A percentile compares a stretch with the other conserved stretches of the same genome.
These are phyloP conservation scores for Dactylellina haptotyla DNA, from an alignment of 2,329 filamentous ascomycete species.

Conservation along the genomic window DNA sequence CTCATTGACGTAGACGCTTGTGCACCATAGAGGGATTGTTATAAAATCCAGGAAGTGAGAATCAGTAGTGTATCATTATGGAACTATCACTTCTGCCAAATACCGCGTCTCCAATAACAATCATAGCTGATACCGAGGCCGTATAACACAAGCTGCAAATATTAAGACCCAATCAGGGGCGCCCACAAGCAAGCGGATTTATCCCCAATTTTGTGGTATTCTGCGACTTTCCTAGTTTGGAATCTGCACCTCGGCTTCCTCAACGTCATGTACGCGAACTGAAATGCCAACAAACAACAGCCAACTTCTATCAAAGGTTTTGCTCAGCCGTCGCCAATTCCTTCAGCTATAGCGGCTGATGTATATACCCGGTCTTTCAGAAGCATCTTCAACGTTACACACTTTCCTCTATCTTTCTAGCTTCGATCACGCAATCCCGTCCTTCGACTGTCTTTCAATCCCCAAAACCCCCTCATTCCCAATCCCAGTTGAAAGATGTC, in stretches of 20 bases:
- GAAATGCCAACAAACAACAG: background rate
- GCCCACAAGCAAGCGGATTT: no score
- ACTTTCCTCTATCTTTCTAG: slow-evolving; percentile 1
- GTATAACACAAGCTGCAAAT: no score
- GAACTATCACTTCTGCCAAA: no score
- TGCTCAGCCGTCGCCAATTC: background rate
- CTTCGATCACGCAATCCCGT: background rate
- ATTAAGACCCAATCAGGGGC: no score
- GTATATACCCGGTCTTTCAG: background rate
- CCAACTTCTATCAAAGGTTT: background rate
- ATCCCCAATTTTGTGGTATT: slow-evolving; percentile 8
- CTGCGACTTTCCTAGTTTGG: slow-evolving; percentile 9
- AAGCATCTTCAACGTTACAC: background rate
- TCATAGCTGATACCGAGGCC: no score
- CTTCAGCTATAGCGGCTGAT: background rate
- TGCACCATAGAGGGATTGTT: no score
- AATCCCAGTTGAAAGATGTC: slow-evolving; percentile 24
- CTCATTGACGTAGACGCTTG: no score
- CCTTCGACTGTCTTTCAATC: background rate
- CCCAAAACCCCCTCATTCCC: background rate
- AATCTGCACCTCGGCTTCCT: background rate
- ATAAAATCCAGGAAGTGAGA: no score
- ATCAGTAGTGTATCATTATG: no score
- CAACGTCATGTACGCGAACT: background rate
- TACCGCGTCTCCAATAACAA: no score